Percentiles rank a stretch among this genome's conserved stretches.
Evolutionary conservation across 345 rosid species (phyloP).

Genomic region (Anacardium occidentale): DNA sequence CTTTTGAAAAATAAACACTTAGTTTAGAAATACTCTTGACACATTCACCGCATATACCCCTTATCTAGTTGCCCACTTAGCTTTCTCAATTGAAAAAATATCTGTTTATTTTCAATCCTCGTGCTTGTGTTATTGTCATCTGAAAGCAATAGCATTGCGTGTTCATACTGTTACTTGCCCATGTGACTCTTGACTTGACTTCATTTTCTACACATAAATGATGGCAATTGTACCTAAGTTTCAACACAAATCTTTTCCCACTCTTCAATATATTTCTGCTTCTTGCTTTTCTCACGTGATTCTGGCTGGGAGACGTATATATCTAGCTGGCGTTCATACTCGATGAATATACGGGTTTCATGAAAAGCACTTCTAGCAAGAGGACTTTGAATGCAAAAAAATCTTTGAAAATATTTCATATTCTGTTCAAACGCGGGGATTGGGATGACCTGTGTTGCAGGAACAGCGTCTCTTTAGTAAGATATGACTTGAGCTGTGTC

Average conservation of each 20-base stretch:
- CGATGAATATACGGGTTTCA: background rate
- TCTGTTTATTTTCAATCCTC: background rate
- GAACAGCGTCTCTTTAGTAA: too few species aligned
- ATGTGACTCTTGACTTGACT: background rate
- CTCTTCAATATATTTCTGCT: background rate
- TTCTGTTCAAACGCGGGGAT: background rate
- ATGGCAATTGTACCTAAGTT: background rate
- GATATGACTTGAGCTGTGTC: background rate
- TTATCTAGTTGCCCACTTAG: background rate
- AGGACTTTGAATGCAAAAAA: background rate
- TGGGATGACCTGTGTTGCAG: background rate
- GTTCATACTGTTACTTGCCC: background rate
- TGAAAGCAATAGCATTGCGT: constrained; percentile 11
- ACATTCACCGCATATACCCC: background rate
- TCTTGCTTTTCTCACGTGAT: constrained; percentile 18
- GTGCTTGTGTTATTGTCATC: background rate
- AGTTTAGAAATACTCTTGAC: background rate
- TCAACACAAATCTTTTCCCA: background rate
- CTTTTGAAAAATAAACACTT: background rate
- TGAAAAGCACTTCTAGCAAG: background rate
- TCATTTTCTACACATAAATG: background rate
- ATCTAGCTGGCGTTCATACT: constrained; percentile 1
- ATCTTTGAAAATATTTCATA: background rate
- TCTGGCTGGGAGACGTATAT: background rate
- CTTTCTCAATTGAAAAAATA: background rate